A percentile compares a stretch with the other conserved stretches of the same genome.
phyloP scores from a whole-genome alignment of 345 rosid species.

The Pistacia atlantica region DNA sequence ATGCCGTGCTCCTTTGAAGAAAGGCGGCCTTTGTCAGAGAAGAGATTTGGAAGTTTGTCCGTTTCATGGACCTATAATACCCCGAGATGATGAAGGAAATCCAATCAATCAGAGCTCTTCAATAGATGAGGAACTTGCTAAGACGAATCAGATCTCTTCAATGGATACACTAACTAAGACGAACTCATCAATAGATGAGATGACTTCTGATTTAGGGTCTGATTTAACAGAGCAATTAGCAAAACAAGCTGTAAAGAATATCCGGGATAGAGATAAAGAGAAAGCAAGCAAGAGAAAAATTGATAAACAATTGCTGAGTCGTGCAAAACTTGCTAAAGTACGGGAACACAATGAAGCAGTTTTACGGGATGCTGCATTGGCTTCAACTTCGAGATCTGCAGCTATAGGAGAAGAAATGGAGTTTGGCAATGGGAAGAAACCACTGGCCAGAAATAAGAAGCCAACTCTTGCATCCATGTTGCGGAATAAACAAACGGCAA shows the following conservation, averaged over 20 bases:
- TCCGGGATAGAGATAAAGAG: constrained; percentile 56
- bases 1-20: constrained; percentile 72
- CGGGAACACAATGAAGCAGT: constrained; percentile 78
- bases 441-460: constrained; percentile 50
- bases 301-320: constrained; percentile 48
- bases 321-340: constrained; percentile 74
- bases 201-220: constrained; percentile 35
- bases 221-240: constrained; percentile 59
- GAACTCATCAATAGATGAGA: constrained; percentile 28
- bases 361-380: constrained; percentile 73
- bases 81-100: constrained; percentile 68
- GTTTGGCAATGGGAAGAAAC: constrained; percentile 30
- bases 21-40: constrained; percentile 84
- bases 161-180: constrained; percentile 19
- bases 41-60: constrained; percentile 82
- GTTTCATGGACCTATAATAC: constrained; percentile 78
- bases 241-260: constrained; percentile 75
- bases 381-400: constrained; percentile 73
- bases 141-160: constrained; percentile 13
- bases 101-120: constrained; percentile 41
- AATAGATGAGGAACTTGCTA: constrained; percentile 25
- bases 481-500: constrained; percentile 62
- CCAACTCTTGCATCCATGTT: constrained; percentile 63
- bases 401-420: constrained; percentile 45
- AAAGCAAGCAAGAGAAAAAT: constrained; percentile 54